These are phyloP conservation scores for Penicillium macrosclerotiorum DNA, from an alignment of 495 filamentous ascomycete genomes.

Conservation along the genomic window DNA sequence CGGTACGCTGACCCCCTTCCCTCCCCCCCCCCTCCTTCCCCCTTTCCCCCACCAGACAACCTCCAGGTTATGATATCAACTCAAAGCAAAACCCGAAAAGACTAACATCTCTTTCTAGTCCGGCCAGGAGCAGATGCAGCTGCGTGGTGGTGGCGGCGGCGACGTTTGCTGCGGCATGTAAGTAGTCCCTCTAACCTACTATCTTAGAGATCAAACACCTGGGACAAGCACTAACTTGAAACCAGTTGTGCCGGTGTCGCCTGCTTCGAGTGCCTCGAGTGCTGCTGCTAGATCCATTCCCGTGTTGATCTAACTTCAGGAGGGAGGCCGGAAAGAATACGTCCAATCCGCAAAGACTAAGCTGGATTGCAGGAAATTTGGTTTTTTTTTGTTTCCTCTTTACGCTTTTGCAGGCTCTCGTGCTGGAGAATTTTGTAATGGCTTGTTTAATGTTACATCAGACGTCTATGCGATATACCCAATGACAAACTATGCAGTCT, in stretches of 20 bases:
- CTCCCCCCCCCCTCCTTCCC: no score
- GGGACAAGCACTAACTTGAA: slow-evolving; percentile 1
- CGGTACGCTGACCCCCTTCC: slow-evolving; percentile 21
- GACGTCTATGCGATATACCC: slow-evolving; percentile 15
- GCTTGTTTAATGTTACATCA: slow-evolving; percentile 4
- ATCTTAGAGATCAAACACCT: not conserved
- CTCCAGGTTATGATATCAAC: not conserved
- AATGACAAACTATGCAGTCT: slow-evolving; percentile 11
- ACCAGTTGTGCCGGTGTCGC: slow-evolving; percentile 42
- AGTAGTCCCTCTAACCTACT: slow-evolving; percentile 11
- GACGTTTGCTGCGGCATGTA: slow-evolving; percentile 48
- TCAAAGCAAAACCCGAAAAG: not conserved
- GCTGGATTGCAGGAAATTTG: no score
- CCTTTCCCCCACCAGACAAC: not conserved
- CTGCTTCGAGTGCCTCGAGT: slow-evolving; percentile 47
- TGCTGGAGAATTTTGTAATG: slow-evolving; percentile 1
- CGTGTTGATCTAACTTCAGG: not conserved
- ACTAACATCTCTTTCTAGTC: slow-evolving; percentile 17
- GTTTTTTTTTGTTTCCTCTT: no score
- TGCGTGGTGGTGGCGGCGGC: slow-evolving; percentile 43
- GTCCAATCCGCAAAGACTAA: not conserved
- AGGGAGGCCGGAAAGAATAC: not conserved
- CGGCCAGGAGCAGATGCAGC: slow-evolving; percentile 37
- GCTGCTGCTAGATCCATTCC: slow-evolving; percentile 40
- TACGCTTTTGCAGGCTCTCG: no score